A percentile compares a stretch with the other conserved stretches of the same genome.
phyloP scores from a whole-genome alignment of 1,284 basidiomycete species.

The Amylostereum chailletii region DNA sequence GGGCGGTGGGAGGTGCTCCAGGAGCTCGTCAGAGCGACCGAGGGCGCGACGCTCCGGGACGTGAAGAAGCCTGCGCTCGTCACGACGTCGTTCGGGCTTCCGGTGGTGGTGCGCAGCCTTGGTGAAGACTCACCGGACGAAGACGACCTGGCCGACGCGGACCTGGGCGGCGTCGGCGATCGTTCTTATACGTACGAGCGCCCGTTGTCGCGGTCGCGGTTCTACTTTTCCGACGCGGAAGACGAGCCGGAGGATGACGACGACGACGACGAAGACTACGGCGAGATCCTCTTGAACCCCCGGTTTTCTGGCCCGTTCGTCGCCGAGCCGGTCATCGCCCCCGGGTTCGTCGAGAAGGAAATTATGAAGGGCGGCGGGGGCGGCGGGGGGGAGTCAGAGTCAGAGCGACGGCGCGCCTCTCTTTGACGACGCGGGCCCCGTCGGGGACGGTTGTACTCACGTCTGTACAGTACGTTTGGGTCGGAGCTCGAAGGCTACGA shows the following conservation, averaged over 20 bases:
- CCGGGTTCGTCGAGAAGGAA: constrained; percentile 6
- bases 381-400: constrained; percentile 3
- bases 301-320: constrained; percentile 6
- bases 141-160: background rate
- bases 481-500: no score
- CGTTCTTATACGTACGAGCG: no score
- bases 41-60: constrained; percentile 1
- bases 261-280: constrained; percentile 15
- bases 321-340: background rate
- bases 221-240: constrained; percentile 9
- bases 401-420: background rate
- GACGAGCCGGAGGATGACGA: constrained; percentile 6
- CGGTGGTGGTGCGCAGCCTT: constrained; percentile 8
- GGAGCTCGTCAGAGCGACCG: constrained; percentile 10
- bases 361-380: constrained; percentile 4
- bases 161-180: no score
- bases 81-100: constrained; percentile 11
- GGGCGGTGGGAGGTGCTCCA: constrained; percentile 21
- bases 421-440: background rate
- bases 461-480: no score
- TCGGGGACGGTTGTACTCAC: no score
- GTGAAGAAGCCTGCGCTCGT: constrained; percentile 4
- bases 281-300: constrained; percentile 13
- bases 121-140: background rate
- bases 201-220: background rate